A percentile compares a stretch with the other conserved stretches of the same genome.
phyloP scores from a whole-genome alignment of 305 asterid species.

The Fraxinus sp. region DNA sequence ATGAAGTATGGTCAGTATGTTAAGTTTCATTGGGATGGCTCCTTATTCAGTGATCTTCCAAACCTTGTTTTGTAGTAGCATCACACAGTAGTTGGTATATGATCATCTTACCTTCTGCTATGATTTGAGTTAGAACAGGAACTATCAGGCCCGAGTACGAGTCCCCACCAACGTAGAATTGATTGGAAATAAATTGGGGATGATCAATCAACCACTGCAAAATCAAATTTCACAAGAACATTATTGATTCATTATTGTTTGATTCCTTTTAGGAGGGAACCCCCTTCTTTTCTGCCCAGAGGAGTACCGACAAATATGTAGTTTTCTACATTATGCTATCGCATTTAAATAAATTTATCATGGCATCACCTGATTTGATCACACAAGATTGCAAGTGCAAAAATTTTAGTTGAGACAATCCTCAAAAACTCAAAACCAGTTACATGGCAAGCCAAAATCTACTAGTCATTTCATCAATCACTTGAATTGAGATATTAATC shows the following conservation, averaged over 20 bases:
- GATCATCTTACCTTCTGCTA: constrained; percentile 16
- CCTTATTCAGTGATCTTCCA: constrained; percentile 5
- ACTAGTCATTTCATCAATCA: not conserved
- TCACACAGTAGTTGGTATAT: not conserved
- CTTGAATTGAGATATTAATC: not conserved
- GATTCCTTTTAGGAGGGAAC: not conserved
- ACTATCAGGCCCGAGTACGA: not conserved
- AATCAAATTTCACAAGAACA: not conserved
- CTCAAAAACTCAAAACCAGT: not conserved
- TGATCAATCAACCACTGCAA: constrained; percentile 17
- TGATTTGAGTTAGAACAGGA: constrained; percentile 10
- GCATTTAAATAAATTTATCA: not conserved
- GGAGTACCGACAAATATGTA: not conserved
- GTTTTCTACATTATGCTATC: not conserved
- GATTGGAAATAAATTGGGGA: constrained; percentile 14
- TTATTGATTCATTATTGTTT: not conserved
- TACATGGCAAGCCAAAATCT: not conserved
- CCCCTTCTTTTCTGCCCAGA: not conserved
- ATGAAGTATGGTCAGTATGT: not conserved
- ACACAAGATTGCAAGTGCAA: not conserved
- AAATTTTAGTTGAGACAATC: not conserved
- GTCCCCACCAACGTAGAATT: constrained; percentile 9
- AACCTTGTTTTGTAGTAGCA: not conserved
- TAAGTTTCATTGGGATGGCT: not conserved
- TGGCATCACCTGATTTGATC: not conserved